Evolutionary conservation across 495 filamentous ascomycete species (phyloP).

Genomic region (Penicillium goetzii): DNA sequence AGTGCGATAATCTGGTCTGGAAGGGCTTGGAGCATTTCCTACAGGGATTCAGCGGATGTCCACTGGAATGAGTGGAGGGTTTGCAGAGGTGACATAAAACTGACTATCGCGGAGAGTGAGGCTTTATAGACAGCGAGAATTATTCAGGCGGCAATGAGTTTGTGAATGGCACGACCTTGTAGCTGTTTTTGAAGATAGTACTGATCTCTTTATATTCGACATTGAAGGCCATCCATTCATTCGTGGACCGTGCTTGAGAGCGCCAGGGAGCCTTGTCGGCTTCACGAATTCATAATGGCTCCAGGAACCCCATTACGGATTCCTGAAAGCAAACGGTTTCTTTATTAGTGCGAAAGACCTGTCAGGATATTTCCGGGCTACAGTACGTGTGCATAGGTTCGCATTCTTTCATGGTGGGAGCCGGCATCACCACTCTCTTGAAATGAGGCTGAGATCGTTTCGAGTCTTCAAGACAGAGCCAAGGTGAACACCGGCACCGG

Average conservation of each 20-base stretch:
- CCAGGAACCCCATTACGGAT: neutral
- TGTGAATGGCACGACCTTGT: neutral
- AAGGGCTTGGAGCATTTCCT: neutral
- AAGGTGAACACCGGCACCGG: neutral
- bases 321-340: neutral
- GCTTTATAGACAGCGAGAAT: neutral
- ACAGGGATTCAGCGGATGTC: neutral
- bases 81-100: neutral
- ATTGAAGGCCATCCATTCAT: neutral
- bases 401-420: constrained; percentile 3
- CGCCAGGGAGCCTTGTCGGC: no score
- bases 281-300: neutral
- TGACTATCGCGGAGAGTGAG: neutral
- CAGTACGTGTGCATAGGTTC: neutral
- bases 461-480: neutral
- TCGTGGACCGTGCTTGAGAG: neutral
- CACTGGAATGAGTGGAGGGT: neutral
- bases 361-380: neutral
- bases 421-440: constrained; percentile 1
- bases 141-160: neutral
- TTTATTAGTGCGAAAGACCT: neutral
- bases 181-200: neutral
- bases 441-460: constrained; percentile 1
- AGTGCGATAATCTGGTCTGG: neutral
- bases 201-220: neutral